Evolutionary conservation across 305 asterid genomes (phyloP), one percentile per base, ranked within the genome.

Genomic region (Rubia peregrina): DNA sequence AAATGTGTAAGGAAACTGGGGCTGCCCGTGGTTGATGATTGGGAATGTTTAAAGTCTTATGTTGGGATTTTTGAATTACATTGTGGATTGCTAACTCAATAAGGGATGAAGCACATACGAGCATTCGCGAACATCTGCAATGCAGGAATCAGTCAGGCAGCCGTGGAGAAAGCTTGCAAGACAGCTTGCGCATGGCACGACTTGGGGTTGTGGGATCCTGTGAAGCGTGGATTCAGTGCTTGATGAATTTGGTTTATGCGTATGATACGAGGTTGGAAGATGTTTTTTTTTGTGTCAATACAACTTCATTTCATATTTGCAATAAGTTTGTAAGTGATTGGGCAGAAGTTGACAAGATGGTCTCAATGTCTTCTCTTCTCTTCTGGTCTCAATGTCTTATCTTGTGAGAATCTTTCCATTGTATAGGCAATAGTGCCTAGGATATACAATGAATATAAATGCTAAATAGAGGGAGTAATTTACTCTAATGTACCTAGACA

Each of bases 101-200:
- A 90, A 10, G 97, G 97, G n/a, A 90, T 93, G 97, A 90, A 90
- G 63, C 89, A 90, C 77, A 89, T 83, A 95, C 82, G 98, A 19
- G 86, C 91, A 0, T 93, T 93, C 48, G 95, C 95, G 6, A 93
- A 90, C 66, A 88, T 89, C 13, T 93, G 98, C 83, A 93, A 93
- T 55, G 67, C 38, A 0, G 83, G 85, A 0, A 76, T 93, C 51
- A 65, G 87, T 0, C 9, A 42, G 13, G 57, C 68, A 17, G 65
- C 74, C 6, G 81, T 88, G 91, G 95, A 85, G 80, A 85, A 76
- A 69, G 96, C 95, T n/a, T 87, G 87, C 57, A 24, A 46, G 78
- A 82, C 84, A 14, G 84, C 97, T 0, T 89, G 97, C 69, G 69
- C 76, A 13, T 71, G 75, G 46, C 87, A 48, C 57, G 56, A 66